phyloP scores from a whole-genome alignment of 2,329 filamentous ascomycete species.

The Ceratocystiopsis minuta region DNA sequence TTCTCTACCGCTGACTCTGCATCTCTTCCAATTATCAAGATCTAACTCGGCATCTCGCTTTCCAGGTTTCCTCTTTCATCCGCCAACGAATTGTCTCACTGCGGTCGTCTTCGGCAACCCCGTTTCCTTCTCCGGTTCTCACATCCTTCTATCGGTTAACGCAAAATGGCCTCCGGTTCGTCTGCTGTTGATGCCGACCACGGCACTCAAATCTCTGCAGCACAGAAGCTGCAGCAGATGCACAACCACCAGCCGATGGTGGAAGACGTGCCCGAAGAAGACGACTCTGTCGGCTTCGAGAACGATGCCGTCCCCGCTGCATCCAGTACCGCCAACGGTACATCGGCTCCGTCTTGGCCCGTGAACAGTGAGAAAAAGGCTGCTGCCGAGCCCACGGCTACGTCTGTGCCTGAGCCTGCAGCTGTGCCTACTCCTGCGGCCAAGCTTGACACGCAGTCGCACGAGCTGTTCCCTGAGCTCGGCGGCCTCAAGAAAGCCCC shows the following conservation, averaged over 20 bases:
- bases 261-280: conserved; percentile 69
- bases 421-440: conserved; percentile 18
- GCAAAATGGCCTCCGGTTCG: conserved; percentile 12
- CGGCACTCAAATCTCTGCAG: conserved; percentile 30
- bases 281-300: conserved; percentile 29
- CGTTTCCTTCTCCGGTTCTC: too few relatives aligned
- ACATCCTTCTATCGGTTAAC: neutral
- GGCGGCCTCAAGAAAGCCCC: conserved; percentile 51
- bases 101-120: too few relatives aligned
- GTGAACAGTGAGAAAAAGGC: conserved; percentile 47
- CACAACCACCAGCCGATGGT: conserved; percentile 51
- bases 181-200: conserved; percentile 12
- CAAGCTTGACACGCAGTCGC: conserved; percentile 63
- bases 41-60: too few relatives aligned
- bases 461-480: conserved; percentile 86
- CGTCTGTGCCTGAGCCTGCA: conserved; percentile 10
- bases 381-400: conserved; percentile 16
- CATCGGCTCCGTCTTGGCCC: neutral
- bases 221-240: conserved; percentile 46
- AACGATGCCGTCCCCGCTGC: conserved; percentile 14
- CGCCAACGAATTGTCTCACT: too few relatives aligned
- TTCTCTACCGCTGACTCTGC: too few relatives aligned
- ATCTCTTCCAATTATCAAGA: too few relatives aligned
- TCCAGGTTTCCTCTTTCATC: too few relatives aligned
- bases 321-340: too few relatives aligned